These are phyloP conservation scores for Diospyros kaki DNA, from an alignment of 148 eudicot species.

Conservation along the genomic window DNA sequence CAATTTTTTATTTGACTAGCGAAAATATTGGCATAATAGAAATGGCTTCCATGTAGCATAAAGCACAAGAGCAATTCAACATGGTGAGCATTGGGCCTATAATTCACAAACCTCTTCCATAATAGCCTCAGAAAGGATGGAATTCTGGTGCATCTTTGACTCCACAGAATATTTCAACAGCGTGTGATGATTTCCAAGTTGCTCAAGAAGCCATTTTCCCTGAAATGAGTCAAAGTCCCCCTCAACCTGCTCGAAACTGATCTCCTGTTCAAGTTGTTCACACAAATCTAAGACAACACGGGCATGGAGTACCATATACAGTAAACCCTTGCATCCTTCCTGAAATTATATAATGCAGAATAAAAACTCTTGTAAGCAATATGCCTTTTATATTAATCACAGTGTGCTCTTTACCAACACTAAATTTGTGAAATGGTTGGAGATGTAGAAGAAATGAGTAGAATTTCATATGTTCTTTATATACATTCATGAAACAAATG, in stretches of 20 bases:
- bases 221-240: conserved; percentile 88
- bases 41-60: too few relatives aligned
- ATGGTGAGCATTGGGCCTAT: not conserved
- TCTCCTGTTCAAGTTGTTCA: conserved; percentile 75
- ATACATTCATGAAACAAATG: too few relatives aligned
- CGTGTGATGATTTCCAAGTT: conserved; percentile 90
- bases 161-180: conserved; percentile 85
- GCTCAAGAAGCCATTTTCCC: conserved; percentile 95
- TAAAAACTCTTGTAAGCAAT: too few relatives aligned
- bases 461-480: too few relatives aligned
- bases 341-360: conserved; percentile 20
- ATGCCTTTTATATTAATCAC: too few relatives aligned
- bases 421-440: not conserved
- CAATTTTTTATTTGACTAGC: too few relatives aligned
- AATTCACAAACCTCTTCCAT: conserved; percentile 82
- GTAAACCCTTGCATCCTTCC: conserved; percentile 98
- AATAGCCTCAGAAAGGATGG: conserved; percentile 84
- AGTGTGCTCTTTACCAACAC: not conserved
- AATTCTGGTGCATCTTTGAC: conserved; percentile 87
- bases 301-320: conserved; percentile 98
- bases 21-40: too few relatives aligned
- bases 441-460: too few relatives aligned
- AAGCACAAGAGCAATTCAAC: not conserved
- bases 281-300: conserved; percentile 87
- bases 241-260: conserved; percentile 90